Evolutionary conservation across 106 monocot genomes (phyloP), one percentile per base, ranked within the genome.

Genomic region (Posidonia australis): DNA sequence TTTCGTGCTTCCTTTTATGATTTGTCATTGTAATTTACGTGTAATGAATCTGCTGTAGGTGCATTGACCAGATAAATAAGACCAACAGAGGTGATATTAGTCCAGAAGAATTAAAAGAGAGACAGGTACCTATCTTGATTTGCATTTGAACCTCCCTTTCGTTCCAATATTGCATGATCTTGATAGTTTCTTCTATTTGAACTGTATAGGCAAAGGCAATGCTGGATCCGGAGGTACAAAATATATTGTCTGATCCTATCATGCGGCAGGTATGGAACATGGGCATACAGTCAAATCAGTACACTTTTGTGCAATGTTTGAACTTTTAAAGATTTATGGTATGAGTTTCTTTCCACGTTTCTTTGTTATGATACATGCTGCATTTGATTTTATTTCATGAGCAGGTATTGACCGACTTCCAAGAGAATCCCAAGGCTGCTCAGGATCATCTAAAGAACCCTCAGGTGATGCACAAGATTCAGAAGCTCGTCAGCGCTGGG

Each of bases 11-110:
- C 14, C 5, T 43, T 67, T n/a, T n/a, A 53, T 43, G 9, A 16
- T 16, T 67, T 13, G 1, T 27, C 16, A 17, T 65, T 18, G 18
- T 6, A 22, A 7, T 5, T 29, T 7, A 49, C 19, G n/a, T 5
- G 5, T 13, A 18, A 10, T 25, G 10, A 28, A 21, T 31, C 17
- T 45, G 32, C 10, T 79, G 24, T 72, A 94, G 94, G 67, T 94
- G 94, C 55, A 71, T 98, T 44, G 87, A 85, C 54, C 96, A 90
- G 79, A 85, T 98, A 72, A 98, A 98, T 60, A 98, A 78, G 77
- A 70, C 90, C 7, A 87, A 84, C 68, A 78, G 90, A 77, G 90
- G 96, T 20, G 96, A 96, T 32, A 72, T 96, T 9, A 96, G 80
- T 51, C 80, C 84, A 3, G 96, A 98, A 41, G 96, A 98, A 20